Evolutionary conservation across 78 protist genomes (phyloP).

Genomic region (Pelomyxa schiedti): DNA sequence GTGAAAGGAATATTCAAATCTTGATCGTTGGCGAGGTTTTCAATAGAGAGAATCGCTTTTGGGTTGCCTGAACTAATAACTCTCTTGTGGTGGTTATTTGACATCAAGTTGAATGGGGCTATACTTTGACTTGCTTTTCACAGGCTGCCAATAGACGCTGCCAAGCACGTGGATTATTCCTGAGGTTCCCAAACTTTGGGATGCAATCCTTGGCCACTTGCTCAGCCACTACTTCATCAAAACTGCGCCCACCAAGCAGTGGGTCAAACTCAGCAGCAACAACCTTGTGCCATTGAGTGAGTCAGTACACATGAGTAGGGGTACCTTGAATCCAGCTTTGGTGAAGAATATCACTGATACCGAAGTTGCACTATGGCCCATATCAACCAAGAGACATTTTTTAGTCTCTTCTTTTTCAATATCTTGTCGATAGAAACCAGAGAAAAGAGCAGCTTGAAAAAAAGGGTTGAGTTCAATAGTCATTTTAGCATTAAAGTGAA

Average conservation of each 20-base stretch:
- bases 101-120: not conserved
- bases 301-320: no score
- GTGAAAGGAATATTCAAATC: no score
- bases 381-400: conserved; percentile 64
- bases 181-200: conserved; percentile 46
- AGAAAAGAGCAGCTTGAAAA: no score
- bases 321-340: conserved; percentile 67
- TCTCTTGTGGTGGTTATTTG: not conserved
- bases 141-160: conserved; percentile 59
- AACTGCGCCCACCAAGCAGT: conserved; percentile 70
- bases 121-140: conserved; percentile 40
- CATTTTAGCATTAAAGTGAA: no score
- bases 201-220: no score
- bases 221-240: conserved; percentile 43
- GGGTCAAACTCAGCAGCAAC: conserved; percentile 37
- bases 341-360: conserved; percentile 53
- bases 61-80: not conserved
- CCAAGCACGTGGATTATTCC: conserved; percentile 41
- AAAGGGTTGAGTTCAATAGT: no score
- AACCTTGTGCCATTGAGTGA: no score
- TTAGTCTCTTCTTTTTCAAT: conserved; percentile 56
- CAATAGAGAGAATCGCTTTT: conserved; percentile 60
- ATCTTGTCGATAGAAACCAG: conserved; percentile 71
- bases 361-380: conserved; percentile 69
- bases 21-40: conserved; percentile 74